phyloP scores from a whole-genome alignment of 306 rosid species.

The Pterocarpus macrocarpus region DNA sequence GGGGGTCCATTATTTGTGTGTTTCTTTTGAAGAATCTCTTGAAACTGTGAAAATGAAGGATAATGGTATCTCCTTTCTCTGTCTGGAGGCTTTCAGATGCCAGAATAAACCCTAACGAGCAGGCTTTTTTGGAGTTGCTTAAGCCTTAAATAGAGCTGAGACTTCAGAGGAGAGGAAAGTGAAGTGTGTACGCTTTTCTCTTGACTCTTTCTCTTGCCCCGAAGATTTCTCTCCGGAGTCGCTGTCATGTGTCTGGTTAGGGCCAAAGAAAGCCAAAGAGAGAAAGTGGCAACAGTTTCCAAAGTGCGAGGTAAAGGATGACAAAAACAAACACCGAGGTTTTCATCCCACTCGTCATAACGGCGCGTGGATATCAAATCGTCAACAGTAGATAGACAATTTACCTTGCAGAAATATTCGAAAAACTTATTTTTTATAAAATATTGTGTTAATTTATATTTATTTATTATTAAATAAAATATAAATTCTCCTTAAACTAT shows the following conservation, averaged over 20 bases:
- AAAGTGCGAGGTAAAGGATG: constrained; percentile 47
- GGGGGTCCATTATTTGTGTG: constrained; percentile 41
- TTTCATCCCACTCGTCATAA: constrained; percentile 40
- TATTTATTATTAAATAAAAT: too few species aligned
- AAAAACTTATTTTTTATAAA: too few species aligned
- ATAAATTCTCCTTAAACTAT: too few species aligned
- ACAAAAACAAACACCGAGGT: constrained; percentile 52
- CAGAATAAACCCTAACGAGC: constrained; percentile 52
- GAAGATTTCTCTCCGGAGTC: constrained; percentile 43
- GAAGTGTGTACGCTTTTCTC: constrained; percentile 44
- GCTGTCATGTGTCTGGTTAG: constrained; percentile 39
- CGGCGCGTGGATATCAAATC: constrained; percentile 50
- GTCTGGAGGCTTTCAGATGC: constrained; percentile 2
- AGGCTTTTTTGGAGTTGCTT: constrained; percentile 39
- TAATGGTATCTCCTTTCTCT: not conserved
- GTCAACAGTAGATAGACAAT: not conserved
- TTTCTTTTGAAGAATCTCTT: constrained; percentile 30
- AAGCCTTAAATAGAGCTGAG: not conserved
- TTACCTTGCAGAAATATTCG: too few species aligned
- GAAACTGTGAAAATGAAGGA: not conserved
- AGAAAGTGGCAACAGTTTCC: constrained; percentile 54
- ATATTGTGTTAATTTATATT: too few species aligned
- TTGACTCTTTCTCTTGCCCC: not conserved
- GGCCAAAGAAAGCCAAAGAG: constrained; percentile 50
- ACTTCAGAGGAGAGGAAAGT: constrained; percentile 49